These are phyloP conservation scores for Xylaria hypoxylon DNA, from an alignment of 2,329 filamentous ascomycete species.

Conservation along the genomic window DNA sequence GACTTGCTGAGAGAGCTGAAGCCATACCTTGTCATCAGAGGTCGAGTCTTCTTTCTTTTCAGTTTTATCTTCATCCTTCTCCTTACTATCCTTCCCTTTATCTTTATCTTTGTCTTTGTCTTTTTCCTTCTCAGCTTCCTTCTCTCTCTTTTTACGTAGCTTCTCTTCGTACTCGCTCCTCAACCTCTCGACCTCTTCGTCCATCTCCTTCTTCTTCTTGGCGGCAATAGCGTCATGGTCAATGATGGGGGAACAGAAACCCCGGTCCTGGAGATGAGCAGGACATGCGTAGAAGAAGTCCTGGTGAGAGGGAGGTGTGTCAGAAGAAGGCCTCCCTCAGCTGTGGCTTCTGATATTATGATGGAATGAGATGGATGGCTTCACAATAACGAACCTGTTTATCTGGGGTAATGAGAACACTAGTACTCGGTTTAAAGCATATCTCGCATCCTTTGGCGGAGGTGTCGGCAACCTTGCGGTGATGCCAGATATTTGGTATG, in stretches of 20 bases:
- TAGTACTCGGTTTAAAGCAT: slow-evolving; percentile 89
- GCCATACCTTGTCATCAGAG: slow-evolving; percentile 48
- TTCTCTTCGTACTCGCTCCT: slow-evolving; percentile 84
- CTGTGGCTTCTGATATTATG: not conserved
- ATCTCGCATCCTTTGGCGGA: slow-evolving; percentile 87
- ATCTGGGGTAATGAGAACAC: slow-evolving; percentile 88
- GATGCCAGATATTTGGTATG: slow-evolving; percentile 84
- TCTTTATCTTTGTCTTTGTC: slow-evolving; percentile 60
- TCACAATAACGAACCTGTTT: slow-evolving; percentile 74
- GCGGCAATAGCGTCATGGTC: slow-evolving; percentile 74
- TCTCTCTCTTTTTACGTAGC: slow-evolving; percentile 75
- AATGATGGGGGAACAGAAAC: slow-evolving; percentile 81
- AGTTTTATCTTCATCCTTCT: slow-evolving; percentile 22
- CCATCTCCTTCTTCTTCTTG: slow-evolving; percentile 73
- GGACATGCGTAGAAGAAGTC: slow-evolving; percentile 95
- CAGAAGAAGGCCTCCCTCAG: slow-evolving; percentile 3
- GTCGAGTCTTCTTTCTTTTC: slow-evolving; percentile 57
- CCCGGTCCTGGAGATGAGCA: slow-evolving; percentile 82
- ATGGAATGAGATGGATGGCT: slow-evolving; percentile 16
- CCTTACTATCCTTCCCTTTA: slow-evolving; percentile 57
- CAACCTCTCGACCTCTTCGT: slow-evolving; percentile 72
- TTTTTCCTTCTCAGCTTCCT: slow-evolving; percentile 69
- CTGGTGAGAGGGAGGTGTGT: slow-evolving; percentile 48
- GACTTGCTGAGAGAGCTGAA: not conserved
- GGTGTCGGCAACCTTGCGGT: slow-evolving; percentile 87